Evolutionary conservation across 2,329 filamentous ascomycete species (phyloP), one percentile per base, ranked within the genome.

Genomic region (Trichoderma citrinoviride): DNA sequence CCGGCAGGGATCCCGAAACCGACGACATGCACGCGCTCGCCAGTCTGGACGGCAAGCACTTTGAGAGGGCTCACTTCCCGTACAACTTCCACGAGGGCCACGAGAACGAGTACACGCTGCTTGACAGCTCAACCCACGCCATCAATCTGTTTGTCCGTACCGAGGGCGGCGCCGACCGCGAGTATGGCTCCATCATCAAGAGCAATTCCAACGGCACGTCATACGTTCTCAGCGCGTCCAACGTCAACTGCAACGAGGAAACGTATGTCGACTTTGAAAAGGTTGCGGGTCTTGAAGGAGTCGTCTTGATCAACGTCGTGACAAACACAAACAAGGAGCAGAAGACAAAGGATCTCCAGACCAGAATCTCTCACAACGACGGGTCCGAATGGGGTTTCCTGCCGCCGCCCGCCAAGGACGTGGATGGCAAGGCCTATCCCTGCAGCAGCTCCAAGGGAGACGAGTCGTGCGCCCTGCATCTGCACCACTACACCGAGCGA

Each of bases 171-270:
- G 75, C 81, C 57, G 89, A 87, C 19, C 86, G 85, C 57, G 86
- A 90, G 66, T 93, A 91, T 71, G 95, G 95, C 43, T 90, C 90
- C 25, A 92, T 99, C 70, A 87, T 99, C 77, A 99, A 98, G 85
- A 97, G 93, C 74, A 99, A 99, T 80, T 97, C 93, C 71, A 98
- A 99, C 74, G 95, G 95, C 61, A 99, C 95, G 0, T 95, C 91
- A 1, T 99, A 97, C 73, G 91, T 97, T 14, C 81, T 96, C 68
- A 96, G 91, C 76, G 82, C 95, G 25, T 81, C 86, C 55, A 87
- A 86, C 21, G 92, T 98, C 73, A 97, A 98, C 77, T 86, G 92
- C 70, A 88, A 97, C 73, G 80, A 83, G 14, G 71, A 75, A 2
- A 93, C 89, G 49, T 97, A 89, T 72, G 94, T 97, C 50, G 95